A percentile compares a stretch with the other conserved stretches of the same genome.
These are phyloP conservation scores for Tolypocladium album DNA, from an alignment of 2,329 filamentous ascomycete genomes.

Conservation along the genomic window DNA sequence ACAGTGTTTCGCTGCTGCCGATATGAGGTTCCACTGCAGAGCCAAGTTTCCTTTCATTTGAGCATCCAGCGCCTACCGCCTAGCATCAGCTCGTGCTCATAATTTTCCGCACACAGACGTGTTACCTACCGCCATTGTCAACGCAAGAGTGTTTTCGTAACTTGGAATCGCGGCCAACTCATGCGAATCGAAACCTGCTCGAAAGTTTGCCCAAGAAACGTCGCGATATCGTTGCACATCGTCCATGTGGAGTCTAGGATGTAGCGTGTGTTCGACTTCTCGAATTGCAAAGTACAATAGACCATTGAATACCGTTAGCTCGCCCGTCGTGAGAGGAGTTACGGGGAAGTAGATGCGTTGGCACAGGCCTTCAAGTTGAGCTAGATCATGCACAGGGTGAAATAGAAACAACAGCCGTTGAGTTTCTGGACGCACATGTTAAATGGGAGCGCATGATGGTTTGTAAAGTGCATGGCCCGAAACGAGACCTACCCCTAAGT, in stretches of 20 bases:
- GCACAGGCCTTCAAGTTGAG: slow-evolving; percentile 6
- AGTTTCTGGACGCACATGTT: neutral
- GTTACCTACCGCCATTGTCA: neutral
- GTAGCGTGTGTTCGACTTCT: neutral
- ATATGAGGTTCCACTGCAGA: slow-evolving; percentile 8
- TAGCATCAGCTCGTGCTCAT: neutral
- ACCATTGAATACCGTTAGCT: slow-evolving; percentile 7
- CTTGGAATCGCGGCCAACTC: neutral
- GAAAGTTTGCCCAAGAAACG: neutral
- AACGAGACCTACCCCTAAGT: neutral
- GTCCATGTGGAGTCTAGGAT: no score
- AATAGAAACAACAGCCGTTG: slow-evolving; percentile 5
- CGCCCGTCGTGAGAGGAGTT: slow-evolving; percentile 6
- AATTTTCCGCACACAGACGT: neutral
- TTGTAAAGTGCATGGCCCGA: no score
- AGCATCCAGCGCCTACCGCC: slow-evolving; percentile 5
- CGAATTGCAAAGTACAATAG: slow-evolving; percentile 2
- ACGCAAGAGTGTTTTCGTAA: neutral
- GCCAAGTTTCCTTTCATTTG: slow-evolving; percentile 7
- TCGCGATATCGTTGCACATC: neutral
- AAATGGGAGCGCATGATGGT: neutral
- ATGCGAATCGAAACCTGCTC: neutral
- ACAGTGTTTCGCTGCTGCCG: slow-evolving; percentile 8
- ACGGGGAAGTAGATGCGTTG: slow-evolving; percentile 10
- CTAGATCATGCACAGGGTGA: slow-evolving; percentile 6